Percentiles rank a stretch among this genome's conserved stretches.
Conservation (phyloP, 2,329 filamentous ascomycete species). For the Xylariomycetidae sp. region DNA sequence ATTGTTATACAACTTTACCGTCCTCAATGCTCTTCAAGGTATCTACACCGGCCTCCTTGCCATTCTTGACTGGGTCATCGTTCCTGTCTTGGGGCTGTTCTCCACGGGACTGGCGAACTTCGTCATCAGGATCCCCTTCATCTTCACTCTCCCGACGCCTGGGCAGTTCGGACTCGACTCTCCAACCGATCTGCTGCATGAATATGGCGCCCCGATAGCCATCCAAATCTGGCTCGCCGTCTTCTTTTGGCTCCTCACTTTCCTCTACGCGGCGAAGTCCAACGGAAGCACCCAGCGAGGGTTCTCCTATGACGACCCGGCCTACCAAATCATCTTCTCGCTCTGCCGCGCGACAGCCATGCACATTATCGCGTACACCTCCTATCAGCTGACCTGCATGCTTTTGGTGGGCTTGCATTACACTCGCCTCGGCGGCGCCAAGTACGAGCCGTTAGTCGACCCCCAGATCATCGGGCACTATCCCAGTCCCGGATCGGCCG, state of each 20-base stretch:
- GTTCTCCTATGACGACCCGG: too few relatives aligned
- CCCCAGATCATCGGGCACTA: not conserved
- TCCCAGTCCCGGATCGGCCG: conserved; percentile 2
- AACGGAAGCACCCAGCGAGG: too few relatives aligned
- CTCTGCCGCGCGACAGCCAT: conserved; percentile 19
- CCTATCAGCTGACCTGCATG: conserved; percentile 18
- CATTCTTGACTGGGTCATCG: not conserved
- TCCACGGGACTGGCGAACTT: conserved; percentile 5
- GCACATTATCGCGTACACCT: conserved; percentile 20
- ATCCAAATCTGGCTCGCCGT: conserved; percentile 15
- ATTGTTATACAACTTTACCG: conserved; percentile 3
- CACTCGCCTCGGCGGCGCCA: not conserved
- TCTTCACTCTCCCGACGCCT: conserved; percentile 11
- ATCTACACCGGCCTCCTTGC: not conserved
- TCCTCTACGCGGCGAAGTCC: conserved; percentile 16
- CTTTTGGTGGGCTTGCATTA: conserved; percentile 1
- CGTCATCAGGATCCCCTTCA: conserved; percentile 3
- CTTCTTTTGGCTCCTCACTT: conserved; percentile 13
- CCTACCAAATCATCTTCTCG: conserved; percentile 9
- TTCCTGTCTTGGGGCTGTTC: conserved; percentile 3
- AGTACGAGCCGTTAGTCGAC: conserved; percentile 1
- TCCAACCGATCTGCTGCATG: conserved; percentile 7
- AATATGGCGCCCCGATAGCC: conserved; percentile 11
- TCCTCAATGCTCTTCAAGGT: too few relatives aligned
- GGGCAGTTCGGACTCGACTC: conserved; percentile 1